These are phyloP conservation scores for Umbilicus rupestris DNA, from an alignment of 164 flowering plant genomes.

Conservation along the genomic window DNA sequence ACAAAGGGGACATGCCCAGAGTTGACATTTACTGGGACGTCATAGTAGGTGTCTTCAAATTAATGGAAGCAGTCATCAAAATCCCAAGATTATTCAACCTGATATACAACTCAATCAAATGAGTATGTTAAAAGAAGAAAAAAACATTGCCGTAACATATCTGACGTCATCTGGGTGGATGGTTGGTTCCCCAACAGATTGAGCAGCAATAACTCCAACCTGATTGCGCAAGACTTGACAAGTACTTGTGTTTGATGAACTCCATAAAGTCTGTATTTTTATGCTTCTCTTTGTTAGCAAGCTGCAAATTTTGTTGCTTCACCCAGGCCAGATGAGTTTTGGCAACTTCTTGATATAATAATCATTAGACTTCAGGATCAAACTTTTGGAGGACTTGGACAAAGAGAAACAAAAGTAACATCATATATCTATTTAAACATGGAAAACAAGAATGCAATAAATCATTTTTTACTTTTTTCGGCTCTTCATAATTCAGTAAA, in stretches of 20 bases:
- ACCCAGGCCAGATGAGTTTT: constrained; percentile 23
- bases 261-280: constrained; percentile 30
- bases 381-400: constrained; percentile 31
- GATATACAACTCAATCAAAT: constrained; percentile 15
- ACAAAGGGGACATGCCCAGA: no score
- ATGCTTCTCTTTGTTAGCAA: neutral
- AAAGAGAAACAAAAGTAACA: neutral
- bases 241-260: constrained; percentile 54
- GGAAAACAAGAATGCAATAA: neutral
- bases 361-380: constrained; percentile 22
- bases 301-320: constrained; percentile 28
- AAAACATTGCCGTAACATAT: neutral
- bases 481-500: constrained; percentile 48
- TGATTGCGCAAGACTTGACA: constrained; percentile 81
- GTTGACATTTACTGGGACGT: no score
- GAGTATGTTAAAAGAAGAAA: neutral
- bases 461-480: constrained; percentile 40
- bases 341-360: constrained; percentile 54
- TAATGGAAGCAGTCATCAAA: constrained; percentile 68
- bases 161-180: constrained; percentile 99
- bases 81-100: constrained; percentile 98
- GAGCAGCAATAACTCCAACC: constrained; percentile 97
- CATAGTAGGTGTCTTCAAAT: constrained; percentile 78
- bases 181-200: constrained; percentile 97
- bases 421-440: neutral